Evolutionary conservation across 805 yeast genomes (phyloP).

Genomic region (Wickerhamomyces strasburgensis): DNA sequence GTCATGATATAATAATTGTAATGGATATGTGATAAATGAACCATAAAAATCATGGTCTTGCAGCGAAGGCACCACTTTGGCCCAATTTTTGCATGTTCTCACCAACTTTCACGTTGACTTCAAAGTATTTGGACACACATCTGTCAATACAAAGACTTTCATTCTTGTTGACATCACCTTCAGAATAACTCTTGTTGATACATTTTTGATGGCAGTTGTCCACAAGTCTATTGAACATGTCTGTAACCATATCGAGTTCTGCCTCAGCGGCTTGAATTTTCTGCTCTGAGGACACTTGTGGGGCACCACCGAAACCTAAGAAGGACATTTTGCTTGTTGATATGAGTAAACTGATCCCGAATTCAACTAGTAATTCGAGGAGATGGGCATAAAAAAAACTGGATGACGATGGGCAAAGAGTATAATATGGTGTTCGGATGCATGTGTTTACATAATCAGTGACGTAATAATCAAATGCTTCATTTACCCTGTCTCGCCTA

Average conservation of each 20-base stretch:
- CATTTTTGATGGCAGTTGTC: conserved; percentile 88
- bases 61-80: conserved; percentile 34
- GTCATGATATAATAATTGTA: background rate
- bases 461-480: background rate
- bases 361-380: background rate
- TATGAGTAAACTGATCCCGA: background rate
- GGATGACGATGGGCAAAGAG: background rate
- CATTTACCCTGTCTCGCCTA: background rate
- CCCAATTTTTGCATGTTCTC: conserved; percentile 61
- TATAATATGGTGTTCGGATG: background rate
- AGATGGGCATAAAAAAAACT: background rate
- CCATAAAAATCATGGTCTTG: conserved; percentile 22
- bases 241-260: conserved; percentile 94
- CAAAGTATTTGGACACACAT: conserved; percentile 94
- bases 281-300: conserved; percentile 68
- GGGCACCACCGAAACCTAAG: conserved; percentile 72
- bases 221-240: conserved; percentile 91
- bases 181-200: conserved; percentile 57
- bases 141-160: conserved; percentile 90
- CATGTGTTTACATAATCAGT: no score
- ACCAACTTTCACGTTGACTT: conserved; percentile 90
- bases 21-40: background rate
- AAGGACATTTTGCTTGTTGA: conserved; percentile 51
- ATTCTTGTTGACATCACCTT: conserved; percentile 69
- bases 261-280: conserved; percentile 91